Base-by-base conservation (phyloP, 331 rosid species). In the Pyrus hybrid region DNA sequence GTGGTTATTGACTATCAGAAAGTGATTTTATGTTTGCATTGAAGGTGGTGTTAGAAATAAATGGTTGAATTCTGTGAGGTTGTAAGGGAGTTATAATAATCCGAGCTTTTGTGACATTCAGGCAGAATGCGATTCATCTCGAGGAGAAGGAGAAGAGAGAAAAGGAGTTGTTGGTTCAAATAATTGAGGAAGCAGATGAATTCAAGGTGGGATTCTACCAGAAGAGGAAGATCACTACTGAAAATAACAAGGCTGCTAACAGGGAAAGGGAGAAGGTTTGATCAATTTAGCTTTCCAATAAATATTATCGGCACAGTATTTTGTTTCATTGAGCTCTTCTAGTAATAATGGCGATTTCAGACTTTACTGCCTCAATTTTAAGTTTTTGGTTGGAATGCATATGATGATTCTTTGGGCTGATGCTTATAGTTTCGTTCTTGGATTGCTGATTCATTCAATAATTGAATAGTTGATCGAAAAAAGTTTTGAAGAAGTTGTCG, bases 241-340 rank as follows among this genome's bases (percentile, higher is more conserved):
- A 82, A 20, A 83, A 26, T 53, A 82, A 80, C 77, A 82, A 49
- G 71, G 49, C 79, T 22, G 25, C 83, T 10, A 80, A 85, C 70
- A 85, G 83, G 76, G 83, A 85, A 73, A 85, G 79, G 70, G 89
- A 74, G 76, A 85, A 85, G 89, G 88, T 85, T 30, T 60, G 75
- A 69, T 14, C 41, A 68, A 28, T 6, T 35, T 17, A 62, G 51
- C 60, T 9, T 63, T 41, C n/a, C 5, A 22, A n/a, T n/a, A 32
- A 57, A 1, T 13, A 51, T 35, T n/a, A 13, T 54, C 28, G 12
- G 43, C 43, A 8, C 43, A 25, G 7, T 51, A 68, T 22, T 47
- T 28, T 16, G 25, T 73, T 73, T 26, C 2, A 18, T 17, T 17
- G 28, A 67, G 43, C 18, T 71, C 29, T 7, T 76, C 63, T 20